phyloP scores from a whole-genome alignment of 441 rosid species.

The Gossypium aridum region DNA sequence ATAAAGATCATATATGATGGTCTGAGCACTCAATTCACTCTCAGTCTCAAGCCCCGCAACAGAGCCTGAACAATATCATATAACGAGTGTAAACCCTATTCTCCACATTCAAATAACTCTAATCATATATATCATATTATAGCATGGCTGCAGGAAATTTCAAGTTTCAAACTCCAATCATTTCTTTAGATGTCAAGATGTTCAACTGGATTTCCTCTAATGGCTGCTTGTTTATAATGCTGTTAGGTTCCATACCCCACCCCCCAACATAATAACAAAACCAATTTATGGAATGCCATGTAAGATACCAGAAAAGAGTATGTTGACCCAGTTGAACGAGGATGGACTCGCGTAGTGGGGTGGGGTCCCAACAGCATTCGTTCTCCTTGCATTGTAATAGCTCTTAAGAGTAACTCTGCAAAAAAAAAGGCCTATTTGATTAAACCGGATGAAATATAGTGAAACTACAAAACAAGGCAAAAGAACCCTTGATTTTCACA shows the following conservation, averaged over 20 bases:
- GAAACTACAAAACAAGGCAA: slow-evolving; percentile 7
- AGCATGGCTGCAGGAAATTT: neutral
- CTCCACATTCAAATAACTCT: neutral
- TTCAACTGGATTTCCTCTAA: neutral
- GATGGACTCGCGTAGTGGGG: slow-evolving; percentile 23
- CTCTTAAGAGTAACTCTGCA: slow-evolving; percentile 85
- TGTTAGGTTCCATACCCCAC: neutral
- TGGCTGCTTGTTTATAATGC: neutral
- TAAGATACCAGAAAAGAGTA: slow-evolving; percentile 79
- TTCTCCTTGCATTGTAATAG: slow-evolving; percentile 63
- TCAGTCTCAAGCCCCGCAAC: neutral
- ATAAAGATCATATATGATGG: neutral
- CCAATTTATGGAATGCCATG: neutral
- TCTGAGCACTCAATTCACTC: neutral
- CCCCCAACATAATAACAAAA: neutral
- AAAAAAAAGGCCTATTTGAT: slow-evolving; percentile 45
- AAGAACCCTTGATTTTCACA: neutral
- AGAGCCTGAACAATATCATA: neutral
- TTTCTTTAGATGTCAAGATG: neutral
- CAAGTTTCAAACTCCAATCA: neutral
- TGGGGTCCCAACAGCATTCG: slow-evolving; percentile 89
- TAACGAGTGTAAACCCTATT: neutral
- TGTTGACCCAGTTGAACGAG: slow-evolving; percentile 63
- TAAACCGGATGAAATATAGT: slow-evolving; percentile 5
- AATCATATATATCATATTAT: neutral